Conservation (phyloP, 1,139 yeast genomes). For the Saccharomyces hybrid region DNA sequence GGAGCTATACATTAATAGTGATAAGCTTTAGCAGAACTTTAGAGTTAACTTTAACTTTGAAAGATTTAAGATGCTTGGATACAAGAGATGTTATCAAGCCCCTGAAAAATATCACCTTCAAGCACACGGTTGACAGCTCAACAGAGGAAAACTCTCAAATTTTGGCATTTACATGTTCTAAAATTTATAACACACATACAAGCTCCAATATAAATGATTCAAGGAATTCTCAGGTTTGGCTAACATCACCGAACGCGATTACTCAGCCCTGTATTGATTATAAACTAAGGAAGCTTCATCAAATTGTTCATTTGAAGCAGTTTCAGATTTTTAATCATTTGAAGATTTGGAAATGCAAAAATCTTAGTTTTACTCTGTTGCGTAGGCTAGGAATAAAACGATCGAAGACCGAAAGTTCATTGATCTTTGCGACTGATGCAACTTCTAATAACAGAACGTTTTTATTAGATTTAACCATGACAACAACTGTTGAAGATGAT, state of each 20-base stretch:
- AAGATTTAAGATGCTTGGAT: too few relatives aligned
- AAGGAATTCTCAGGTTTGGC: conserved; percentile 12
- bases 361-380: neutral
- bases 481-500: neutral
- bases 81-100: too few relatives aligned
- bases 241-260: conserved; percentile 15
- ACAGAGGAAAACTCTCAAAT: conserved; percentile 13
- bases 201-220: conserved; percentile 3
- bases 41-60: too few relatives aligned
- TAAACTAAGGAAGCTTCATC: conserved; percentile 10
- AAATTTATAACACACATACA: neutral
- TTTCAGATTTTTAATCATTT: conserved; percentile 9
- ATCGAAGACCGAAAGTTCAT: neutral
- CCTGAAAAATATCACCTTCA: too few relatives aligned
- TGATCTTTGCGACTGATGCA: neutral
- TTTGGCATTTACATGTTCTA: conserved; percentile 6
- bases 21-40: too few relatives aligned
- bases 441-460: neutral
- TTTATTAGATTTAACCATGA: neutral
- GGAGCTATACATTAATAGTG: too few relatives aligned
- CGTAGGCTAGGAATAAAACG: neutral
- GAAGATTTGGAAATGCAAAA: neutral
- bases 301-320: conserved; percentile 8
- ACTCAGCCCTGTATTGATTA: conserved; percentile 11
- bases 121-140: too few relatives aligned